Percentiles rank a stretch among this genome's conserved stretches.
Evolutionary conservation across 768 basidiomycete genomes (phyloP).

Genomic region (Podaxis carcinomalis): DNA sequence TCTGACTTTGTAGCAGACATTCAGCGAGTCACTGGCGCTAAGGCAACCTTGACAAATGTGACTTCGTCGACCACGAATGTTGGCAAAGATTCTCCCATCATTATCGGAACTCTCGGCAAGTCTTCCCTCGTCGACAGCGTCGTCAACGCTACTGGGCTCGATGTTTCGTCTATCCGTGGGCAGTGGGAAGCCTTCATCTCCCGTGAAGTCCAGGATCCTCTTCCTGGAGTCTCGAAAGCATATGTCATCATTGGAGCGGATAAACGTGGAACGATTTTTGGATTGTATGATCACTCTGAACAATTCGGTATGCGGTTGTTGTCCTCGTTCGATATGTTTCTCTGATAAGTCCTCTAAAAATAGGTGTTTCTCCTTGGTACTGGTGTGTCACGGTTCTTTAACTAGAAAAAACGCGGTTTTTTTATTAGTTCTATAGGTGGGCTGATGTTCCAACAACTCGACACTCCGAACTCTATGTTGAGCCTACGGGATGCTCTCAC

Average conservation of each 20-base stretch:
- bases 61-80: conserved; percentile 26
- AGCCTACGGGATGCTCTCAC: conserved; percentile 44
- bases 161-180: conserved; percentile 54
- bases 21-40: conserved; percentile 50
- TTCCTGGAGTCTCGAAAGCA: conserved; percentile 53
- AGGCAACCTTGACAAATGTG: conserved; percentile 47
- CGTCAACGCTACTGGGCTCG: conserved; percentile 47
- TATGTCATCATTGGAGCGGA: conserved; percentile 69
- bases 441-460: conserved; percentile 66
- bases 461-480: conserved; percentile 44
- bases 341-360: conserved; percentile 3
- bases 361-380: conserved; percentile 68
- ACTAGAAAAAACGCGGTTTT: background rate
- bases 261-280: conserved; percentile 65
- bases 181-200: conserved; percentile 65
- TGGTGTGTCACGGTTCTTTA: conserved; percentile 35
- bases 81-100: conserved; percentile 40
- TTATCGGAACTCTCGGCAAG: conserved; percentile 62
- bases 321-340: background rate
- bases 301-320: conserved; percentile 47
- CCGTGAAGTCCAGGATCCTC: conserved; percentile 46
- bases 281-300: conserved; percentile 64
- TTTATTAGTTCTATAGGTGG: conserved; percentile 48
- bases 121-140: conserved; percentile 49
- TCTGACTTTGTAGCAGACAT: conserved; percentile 60